Percentiles rank a stretch among this genome's conserved stretches.
phyloP scores from a whole-genome alignment of 805 yeast genomes.

The Saccharomycopsis sp. region DNA sequence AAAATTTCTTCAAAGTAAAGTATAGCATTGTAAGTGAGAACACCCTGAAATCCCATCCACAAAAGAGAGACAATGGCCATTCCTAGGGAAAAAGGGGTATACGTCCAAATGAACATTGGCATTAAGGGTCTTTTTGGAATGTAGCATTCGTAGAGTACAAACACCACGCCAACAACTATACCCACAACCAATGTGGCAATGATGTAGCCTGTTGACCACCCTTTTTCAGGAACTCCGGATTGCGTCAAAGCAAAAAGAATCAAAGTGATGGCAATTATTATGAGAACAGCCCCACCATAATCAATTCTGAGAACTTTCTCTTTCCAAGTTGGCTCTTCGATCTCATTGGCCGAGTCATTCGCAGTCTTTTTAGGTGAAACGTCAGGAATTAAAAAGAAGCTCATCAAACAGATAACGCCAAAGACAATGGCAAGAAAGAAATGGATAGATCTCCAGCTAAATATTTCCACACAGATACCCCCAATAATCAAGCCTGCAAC shows the following conservation, averaged over 20 bases:
- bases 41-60: slow-evolving; percentile 40
- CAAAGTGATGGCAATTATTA: slow-evolving; percentile 34
- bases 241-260: slow-evolving; percentile 40
- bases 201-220: slow-evolving; percentile 44
- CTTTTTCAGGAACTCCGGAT: slow-evolving; percentile 33
- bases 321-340: not conserved
- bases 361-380: slow-evolving; percentile 21
- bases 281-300: slow-evolving; percentile 38
- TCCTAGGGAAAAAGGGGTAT: slow-evolving; percentile 33
- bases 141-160: slow-evolving; percentile 34
- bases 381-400: slow-evolving; percentile 31
- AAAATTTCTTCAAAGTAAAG: slow-evolving; percentile 38
- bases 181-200: slow-evolving; percentile 38
- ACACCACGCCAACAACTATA: slow-evolving; percentile 28
- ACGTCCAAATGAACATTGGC: slow-evolving; percentile 40
- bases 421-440: slow-evolving; percentile 36
- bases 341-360: not conserved
- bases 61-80: slow-evolving; percentile 33
- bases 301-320: slow-evolving; percentile 29
- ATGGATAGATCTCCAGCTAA: slow-evolving; percentile 38
- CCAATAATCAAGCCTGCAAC: slow-evolving; percentile 38
- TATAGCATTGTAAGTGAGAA: slow-evolving; percentile 33
- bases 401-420: slow-evolving; percentile 25
- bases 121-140: slow-evolving; percentile 38
- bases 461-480: slow-evolving; percentile 35